phyloP scores from a whole-genome alignment of 2,329 filamentous ascomycete genomes.

The Colletotrichum sp. region DNA sequence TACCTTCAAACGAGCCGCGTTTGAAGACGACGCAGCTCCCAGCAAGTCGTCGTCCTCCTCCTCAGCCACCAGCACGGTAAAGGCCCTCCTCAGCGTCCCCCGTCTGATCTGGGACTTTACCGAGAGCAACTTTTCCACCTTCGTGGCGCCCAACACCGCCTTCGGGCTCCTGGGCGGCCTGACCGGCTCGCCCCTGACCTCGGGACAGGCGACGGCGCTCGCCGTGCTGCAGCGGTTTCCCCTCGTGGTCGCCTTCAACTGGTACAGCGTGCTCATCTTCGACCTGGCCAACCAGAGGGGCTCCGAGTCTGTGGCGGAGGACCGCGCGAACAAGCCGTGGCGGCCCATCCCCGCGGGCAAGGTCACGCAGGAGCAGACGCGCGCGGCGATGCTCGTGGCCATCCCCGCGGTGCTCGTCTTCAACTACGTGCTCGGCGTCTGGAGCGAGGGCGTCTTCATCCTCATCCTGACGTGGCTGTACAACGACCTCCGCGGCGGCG shows the following conservation, averaged over 20 bases:
- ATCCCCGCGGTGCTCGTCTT: conserved; percentile 25
- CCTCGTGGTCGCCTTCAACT: conserved; percentile 26
- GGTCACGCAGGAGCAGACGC: conserved; percentile 29
- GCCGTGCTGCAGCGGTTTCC: background rate
- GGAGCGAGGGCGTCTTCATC: conserved; percentile 25
- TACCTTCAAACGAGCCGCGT: conserved; percentile 3
- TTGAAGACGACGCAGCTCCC: background rate
- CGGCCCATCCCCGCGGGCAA: conserved; percentile 30
- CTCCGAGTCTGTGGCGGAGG: conserved; percentile 28
- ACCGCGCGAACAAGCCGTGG: conserved; percentile 37
- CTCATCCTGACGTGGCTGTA: conserved; percentile 33
- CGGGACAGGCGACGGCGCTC: background rate
- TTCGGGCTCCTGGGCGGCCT: conserved; percentile 10
- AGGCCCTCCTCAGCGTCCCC: background rate
- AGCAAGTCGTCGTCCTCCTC: background rate
- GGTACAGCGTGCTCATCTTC: conserved; percentile 32
- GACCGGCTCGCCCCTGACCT: conserved; percentile 10
- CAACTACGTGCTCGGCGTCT: conserved; percentile 22
- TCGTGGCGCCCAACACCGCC: conserved; percentile 18
- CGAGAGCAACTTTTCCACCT: conserved; percentile 19
- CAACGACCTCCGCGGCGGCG: conserved; percentile 32
- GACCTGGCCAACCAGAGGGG: conserved; percentile 34
- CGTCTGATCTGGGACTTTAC: conserved; percentile 19
- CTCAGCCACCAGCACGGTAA: background rate
- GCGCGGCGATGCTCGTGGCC: conserved; percentile 26